These are phyloP conservation scores for Boletellus deceptivus DNA, from an alignment of 1,284 basidiomycete species.

Conservation along the genomic window DNA sequence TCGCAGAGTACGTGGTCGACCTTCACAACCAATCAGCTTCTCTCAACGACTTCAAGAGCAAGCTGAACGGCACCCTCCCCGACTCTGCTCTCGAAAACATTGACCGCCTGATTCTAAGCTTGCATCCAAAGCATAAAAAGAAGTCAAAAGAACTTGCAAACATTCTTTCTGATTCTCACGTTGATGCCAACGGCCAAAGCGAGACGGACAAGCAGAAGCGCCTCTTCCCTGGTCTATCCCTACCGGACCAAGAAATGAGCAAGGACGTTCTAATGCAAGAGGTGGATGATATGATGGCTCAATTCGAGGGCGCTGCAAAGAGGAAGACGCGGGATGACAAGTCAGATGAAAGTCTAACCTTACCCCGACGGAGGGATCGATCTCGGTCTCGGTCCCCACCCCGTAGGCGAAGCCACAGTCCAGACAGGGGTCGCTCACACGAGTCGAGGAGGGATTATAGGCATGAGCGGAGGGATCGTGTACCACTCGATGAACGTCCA, in stretches of 20 bases:
- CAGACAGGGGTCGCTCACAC: conserved; percentile 49
- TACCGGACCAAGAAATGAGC: conserved; percentile 71
- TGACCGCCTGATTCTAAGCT: conserved; percentile 89
- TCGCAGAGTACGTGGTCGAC: conserved; percentile 94
- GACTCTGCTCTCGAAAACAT: conserved; percentile 90
- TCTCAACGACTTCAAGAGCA: conserved; percentile 77
- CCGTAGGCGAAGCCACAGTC: conserved; percentile 53
- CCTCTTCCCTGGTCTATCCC: conserved; percentile 89
- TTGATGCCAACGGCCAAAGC: conserved; percentile 35
- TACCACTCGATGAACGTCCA: conserved; percentile 74
- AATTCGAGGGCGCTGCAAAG: conserved; percentile 68
- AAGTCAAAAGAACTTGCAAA: conserved; percentile 47
- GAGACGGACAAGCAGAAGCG: conserved; percentile 79
- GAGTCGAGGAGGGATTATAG: conserved; percentile 44
- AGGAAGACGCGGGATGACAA: conserved; percentile 52
- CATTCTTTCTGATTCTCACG: conserved; percentile 38
- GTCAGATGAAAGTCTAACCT: conserved; percentile 48
- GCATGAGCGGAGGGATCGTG: conserved; percentile 38
- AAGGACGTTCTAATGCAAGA: conserved; percentile 76
- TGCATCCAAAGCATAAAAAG: conserved; percentile 97
- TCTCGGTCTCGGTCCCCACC: conserved; percentile 46
- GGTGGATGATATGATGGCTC: conserved; percentile 84
- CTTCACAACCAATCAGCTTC: conserved; percentile 84
- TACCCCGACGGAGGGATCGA: conserved; percentile 54
- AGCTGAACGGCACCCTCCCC: conserved; percentile 83